Base-by-base conservation (phyloP, 345 rosid species). In the Dipteronia dyeriana region DNA sequence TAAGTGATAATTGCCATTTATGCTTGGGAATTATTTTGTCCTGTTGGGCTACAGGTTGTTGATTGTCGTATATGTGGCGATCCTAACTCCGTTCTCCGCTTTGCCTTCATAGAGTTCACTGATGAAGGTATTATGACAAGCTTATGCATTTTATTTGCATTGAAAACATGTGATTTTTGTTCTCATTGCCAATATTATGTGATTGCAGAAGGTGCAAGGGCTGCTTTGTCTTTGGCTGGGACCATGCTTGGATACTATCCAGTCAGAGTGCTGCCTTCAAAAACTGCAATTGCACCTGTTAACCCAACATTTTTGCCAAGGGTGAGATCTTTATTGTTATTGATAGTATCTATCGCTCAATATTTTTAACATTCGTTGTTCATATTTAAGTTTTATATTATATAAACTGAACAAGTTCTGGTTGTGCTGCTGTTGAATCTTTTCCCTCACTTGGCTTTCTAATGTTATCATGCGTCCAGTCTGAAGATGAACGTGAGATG, bases 221-320 rank as follows among this genome's bases (percentile, higher is more conserved):
- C 88, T 87, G 98, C 99, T 79, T 81, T 97, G 87, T 88, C 65
- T 81, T 85, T 97, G 91, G 85, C 97, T 0, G 99, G 98, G 47
- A 97, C 96, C 20, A 84, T 97, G 77, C 97, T 97, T 25, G 98
- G 99, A 31, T 92, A 79, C 83, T 94, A 94, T 83, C 99, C 99
- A 47, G 89, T 97, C 56, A 89, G 84, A 79, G 99, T 97, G 82
- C 88, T 92, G 87, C 98, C 99, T 82, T 97, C 99, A 43, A 97
- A 90, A 90, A 97, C 99, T 20, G 99, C 99, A 9, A 97, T 97
- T 73, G 99, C 99, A 26, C 99, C 99, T 38, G 99, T 97, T 80
- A 97, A 97, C 86, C 99, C 99, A 14, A 92, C 98, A 13, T 97
- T 91, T 77, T 86, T 97, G 86, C 99, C 99, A 9, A 87, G 92